These are phyloP conservation scores for Hericium alpestre DNA, from an alignment of 768 basidiomycete species.

Conservation along the genomic window DNA sequence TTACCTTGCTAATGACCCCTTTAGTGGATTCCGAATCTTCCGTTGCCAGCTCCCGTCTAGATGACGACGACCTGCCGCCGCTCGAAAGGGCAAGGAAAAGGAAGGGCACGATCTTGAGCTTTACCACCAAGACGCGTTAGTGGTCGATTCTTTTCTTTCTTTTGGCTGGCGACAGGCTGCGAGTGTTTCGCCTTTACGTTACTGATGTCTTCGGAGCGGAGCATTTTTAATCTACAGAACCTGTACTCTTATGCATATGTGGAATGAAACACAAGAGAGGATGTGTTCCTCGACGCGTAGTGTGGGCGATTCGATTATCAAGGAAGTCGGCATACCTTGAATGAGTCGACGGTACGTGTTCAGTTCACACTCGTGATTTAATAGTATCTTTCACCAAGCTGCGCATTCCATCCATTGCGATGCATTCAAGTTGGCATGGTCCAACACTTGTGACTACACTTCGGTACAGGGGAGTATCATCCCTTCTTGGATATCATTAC, in stretches of 20 bases:
- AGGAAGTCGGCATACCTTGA: too few relatives aligned
- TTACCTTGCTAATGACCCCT: background rate
- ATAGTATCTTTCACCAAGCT: too few relatives aligned
- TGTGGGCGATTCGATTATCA: too few relatives aligned
- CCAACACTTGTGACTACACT: too few relatives aligned
- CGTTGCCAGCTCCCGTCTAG: slow-evolving; percentile 5
- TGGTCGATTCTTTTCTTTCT: too few relatives aligned
- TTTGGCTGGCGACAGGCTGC: background rate
- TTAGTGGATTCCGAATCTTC: slow-evolving; percentile 7
- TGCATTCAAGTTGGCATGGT: too few relatives aligned
- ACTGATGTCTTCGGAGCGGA: background rate
- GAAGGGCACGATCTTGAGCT: slow-evolving; percentile 23
- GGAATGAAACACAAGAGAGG: background rate
- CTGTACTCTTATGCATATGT: background rate
- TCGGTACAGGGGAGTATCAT: too few relatives aligned
- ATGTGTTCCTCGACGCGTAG: too few relatives aligned
- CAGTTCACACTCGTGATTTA: too few relatives aligned
- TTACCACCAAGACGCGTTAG: background rate
- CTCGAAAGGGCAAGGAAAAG: slow-evolving; percentile 57
- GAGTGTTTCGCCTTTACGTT: background rate
- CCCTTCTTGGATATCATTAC: too few relatives aligned
- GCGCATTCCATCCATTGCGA: too few relatives aligned
- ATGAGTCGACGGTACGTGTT: too few relatives aligned
- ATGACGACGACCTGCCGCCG: slow-evolving; percentile 52
- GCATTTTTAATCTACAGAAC: background rate